phyloP scores from a whole-genome alignment of 2,329 filamentous ascomycete species.

The Rachicladosporium sp. region DNA sequence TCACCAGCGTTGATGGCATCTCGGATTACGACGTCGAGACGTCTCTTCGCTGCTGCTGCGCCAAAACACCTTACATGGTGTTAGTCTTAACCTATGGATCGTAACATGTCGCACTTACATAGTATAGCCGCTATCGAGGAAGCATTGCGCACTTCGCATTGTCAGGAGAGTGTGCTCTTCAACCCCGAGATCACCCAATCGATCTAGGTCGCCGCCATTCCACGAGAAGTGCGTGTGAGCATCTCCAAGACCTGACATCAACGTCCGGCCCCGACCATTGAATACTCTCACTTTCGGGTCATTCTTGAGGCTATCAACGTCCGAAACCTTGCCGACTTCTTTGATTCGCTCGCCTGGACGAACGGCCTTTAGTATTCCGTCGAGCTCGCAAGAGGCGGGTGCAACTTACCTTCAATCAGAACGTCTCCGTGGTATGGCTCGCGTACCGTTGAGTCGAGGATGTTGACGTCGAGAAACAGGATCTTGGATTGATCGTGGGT shows the following conservation, averaged over 20 bases:
- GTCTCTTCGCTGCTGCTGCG: conserved; percentile 35
- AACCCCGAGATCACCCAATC: conserved; percentile 30
- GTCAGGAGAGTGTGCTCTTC: conserved; percentile 39
- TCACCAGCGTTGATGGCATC: conserved; percentile 38
- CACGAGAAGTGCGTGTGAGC: conserved; percentile 39
- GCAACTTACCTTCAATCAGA: conserved; percentile 23
- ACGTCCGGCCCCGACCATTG: conserved; percentile 30
- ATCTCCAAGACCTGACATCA: conserved; percentile 40
- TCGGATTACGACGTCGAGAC: conserved; percentile 35
- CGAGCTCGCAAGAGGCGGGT: conserved; percentile 10
- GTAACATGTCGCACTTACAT: conserved; percentile 24
- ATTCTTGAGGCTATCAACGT: conserved; percentile 16
- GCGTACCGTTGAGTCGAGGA: conserved; percentile 28
- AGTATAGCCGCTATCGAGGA: conserved; percentile 39
- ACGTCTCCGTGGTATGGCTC: conserved; percentile 30
- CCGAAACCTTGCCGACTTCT: conserved; percentile 23
- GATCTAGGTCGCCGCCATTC: conserved; percentile 33
- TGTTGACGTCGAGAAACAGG: conserved; percentile 28
- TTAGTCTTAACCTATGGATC: too few relatives aligned
- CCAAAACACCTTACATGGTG: conserved; percentile 20
- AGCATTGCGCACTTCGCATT: conserved; percentile 31
- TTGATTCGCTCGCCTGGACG: not conserved
- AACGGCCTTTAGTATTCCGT: conserved; percentile 15
- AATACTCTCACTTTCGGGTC: conserved; percentile 26
- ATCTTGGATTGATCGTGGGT: conserved; percentile 24